These are phyloP conservation scores for Saccharomycopsis fermentans DNA, from an alignment of 805 yeast species.

Conservation along the genomic window DNA sequence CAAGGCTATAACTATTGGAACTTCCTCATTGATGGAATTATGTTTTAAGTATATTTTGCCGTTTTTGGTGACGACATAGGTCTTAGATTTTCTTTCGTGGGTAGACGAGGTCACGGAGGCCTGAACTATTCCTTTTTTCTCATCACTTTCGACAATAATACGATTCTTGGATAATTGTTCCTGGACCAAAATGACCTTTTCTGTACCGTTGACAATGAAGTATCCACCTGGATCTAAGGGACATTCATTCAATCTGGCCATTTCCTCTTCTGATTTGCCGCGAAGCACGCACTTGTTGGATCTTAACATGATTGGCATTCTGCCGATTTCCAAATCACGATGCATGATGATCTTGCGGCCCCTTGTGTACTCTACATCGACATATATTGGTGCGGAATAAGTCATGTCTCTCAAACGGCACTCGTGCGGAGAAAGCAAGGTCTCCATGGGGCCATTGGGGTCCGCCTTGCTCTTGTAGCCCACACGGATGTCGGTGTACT, in stretches of 20 bases:
- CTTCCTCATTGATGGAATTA: slow-evolving; percentile 89
- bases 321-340: slow-evolving; percentile 85
- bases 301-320: slow-evolving; percentile 98
- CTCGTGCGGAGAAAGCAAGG: slow-evolving; percentile 80
- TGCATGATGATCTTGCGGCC: slow-evolving; percentile 88
- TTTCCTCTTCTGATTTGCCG: slow-evolving; percentile 65
- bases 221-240: slow-evolving; percentile 99
- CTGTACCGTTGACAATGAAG: slow-evolving; percentile 95
- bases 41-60: slow-evolving; percentile 86
- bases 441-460: slow-evolving; percentile 35
- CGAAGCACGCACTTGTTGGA: slow-evolving; percentile 83
- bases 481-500: slow-evolving; percentile 85
- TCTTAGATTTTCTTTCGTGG: slow-evolving; percentile 95
- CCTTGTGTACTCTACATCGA: slow-evolving; percentile 94
- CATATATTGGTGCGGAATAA: slow-evolving; percentile 90
- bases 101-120: slow-evolving; percentile 98
- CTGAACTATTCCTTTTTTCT: slow-evolving; percentile 85
- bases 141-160: slow-evolving; percentile 96
- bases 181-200: slow-evolving; percentile 91
- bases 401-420: slow-evolving; percentile 91
- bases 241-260: slow-evolving; percentile 88
- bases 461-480: slow-evolving; percentile 42
- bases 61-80: slow-evolving; percentile 88
- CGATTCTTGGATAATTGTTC: slow-evolving; percentile 95
- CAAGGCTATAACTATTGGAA: slow-evolving; percentile 85